Evolutionary conservation across 768 basidiomycete species (phyloP).

Genomic region (Hericium erinaceus): DNA sequence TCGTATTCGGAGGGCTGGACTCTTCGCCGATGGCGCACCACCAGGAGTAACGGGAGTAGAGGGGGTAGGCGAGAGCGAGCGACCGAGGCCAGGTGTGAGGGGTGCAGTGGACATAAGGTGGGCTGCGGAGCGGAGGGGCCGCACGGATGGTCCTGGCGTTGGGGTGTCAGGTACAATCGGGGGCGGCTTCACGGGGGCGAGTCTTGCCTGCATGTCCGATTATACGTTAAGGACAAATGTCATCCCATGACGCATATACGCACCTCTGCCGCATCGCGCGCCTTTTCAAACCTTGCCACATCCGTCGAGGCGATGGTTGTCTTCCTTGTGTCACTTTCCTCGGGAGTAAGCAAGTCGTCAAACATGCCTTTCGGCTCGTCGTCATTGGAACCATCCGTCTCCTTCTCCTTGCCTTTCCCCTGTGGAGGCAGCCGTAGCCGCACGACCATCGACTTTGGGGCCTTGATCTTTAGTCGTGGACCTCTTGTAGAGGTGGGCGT

Average conservation of each 20-base stretch:
- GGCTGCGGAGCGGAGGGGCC: conserved; percentile 53
- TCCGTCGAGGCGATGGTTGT: conserved; percentile 56
- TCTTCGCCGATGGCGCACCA: conserved; percentile 11
- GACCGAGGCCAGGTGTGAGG: conserved; percentile 10
- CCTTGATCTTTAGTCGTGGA: conserved; percentile 17
- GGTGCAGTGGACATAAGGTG: conserved; percentile 29
- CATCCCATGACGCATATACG: conserved; percentile 10
- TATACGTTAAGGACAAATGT: neutral
- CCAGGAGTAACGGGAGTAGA: conserved; percentile 24
- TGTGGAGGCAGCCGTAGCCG: conserved; percentile 50
- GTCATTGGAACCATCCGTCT: conserved; percentile 44
- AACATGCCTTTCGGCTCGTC: conserved; percentile 60
- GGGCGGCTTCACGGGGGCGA: conserved; percentile 32
- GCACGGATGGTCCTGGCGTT: conserved; percentile 47
- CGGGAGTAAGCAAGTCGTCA: conserved; percentile 65
- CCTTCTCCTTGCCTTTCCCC: conserved; percentile 62
- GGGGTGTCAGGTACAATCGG: conserved; percentile 24
- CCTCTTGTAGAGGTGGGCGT: conserved; percentile 5
- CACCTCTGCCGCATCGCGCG: conserved; percentile 69
- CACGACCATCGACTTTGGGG: conserved; percentile 28
- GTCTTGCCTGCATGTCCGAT: conserved; percentile 33
- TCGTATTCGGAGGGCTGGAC: conserved; percentile 57
- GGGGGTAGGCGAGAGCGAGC: conserved; percentile 25
- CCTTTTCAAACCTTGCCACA: conserved; percentile 64
- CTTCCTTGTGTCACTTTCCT: conserved; percentile 64